A percentile compares a stretch with the other conserved stretches of the same genome.
Evolutionary conservation across 2,329 filamentous ascomycete genomes (phyloP).

Genomic region (Metarhizium brunneum): DNA sequence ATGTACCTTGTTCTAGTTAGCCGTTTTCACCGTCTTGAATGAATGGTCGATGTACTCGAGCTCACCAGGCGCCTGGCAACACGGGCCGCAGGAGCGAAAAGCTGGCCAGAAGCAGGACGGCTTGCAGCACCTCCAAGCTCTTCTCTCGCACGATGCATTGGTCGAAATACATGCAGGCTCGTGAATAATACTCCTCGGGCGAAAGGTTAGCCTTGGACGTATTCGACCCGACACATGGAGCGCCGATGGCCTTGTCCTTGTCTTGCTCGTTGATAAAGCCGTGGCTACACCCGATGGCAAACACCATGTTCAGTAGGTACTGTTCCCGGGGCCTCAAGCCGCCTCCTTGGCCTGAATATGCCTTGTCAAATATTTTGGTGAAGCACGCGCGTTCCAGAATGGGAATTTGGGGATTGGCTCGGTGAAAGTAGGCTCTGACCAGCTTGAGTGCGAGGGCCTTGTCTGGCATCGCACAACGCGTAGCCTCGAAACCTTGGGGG

Average conservation of each 20-base stretch:
- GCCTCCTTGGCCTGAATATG: constrained; percentile 60
- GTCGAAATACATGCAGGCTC: neutral
- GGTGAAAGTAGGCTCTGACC: constrained; percentile 81
- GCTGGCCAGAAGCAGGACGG: constrained; percentile 80
- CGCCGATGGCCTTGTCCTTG: constrained; percentile 58
- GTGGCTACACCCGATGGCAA: constrained; percentile 72
- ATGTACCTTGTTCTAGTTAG: constrained; percentile 53
- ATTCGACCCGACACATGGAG: no score
- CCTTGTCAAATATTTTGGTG: constrained; percentile 74
- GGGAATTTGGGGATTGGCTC: constrained; percentile 91
- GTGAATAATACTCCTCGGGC: neutral
- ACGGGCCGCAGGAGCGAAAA: constrained; percentile 86
- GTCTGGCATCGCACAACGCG: neutral
- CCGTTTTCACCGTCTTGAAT: neutral
- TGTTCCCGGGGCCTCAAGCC: constrained; percentile 67
- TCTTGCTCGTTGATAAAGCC: constrained; percentile 40
- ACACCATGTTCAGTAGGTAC: constrained; percentile 95
- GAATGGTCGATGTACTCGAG: neutral
- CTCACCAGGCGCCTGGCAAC: constrained; percentile 79
- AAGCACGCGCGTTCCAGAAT: constrained; percentile 84
- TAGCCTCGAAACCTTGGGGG: neutral
- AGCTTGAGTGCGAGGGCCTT: constrained; percentile 41
- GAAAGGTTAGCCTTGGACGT: neutral
- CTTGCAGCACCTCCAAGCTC: constrained; percentile 82
- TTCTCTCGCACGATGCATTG: constrained; percentile 60